Percentiles rank a stretch among this genome's conserved stretches.
These are phyloP conservation scores for Madurella fahalii DNA, from an alignment of 2,329 filamentous ascomycete genomes.

Conservation along the genomic window DNA sequence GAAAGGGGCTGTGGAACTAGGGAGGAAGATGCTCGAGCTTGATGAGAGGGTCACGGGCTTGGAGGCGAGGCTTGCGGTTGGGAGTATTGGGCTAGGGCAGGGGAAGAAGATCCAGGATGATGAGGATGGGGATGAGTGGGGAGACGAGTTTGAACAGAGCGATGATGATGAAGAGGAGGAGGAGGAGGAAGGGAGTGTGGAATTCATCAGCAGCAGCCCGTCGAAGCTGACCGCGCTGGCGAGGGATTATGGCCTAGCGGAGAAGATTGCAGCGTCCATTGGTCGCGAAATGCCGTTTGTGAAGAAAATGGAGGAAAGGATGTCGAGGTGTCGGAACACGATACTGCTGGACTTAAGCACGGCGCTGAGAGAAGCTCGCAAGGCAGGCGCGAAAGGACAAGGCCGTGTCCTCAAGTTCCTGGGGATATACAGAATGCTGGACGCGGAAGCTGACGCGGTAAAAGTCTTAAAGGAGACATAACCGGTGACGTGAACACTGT, in stretches of 20 bases:
- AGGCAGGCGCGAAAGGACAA: conserved; percentile 41
- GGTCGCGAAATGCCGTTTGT: conserved; percentile 48
- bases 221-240: conserved; percentile 44
- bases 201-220: conserved; percentile 44
- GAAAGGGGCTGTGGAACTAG: conserved; percentile 57
- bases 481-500: no score
- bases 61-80: conserved; percentile 60
- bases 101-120: conserved; percentile 26
- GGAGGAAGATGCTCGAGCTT: conserved; percentile 61
- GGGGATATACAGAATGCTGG: conserved; percentile 49
- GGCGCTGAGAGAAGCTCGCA: conserved; percentile 42
- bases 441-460: conserved; percentile 50
- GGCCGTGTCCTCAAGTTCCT: conserved; percentile 48
- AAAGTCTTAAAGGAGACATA: conserved; percentile 43
- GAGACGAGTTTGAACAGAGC: conserved; percentile 28
- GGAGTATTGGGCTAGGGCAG: conserved; percentile 24
- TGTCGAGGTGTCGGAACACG: conserved; percentile 52
- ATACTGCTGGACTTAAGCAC: conserved; percentile 53
- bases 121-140: conserved; percentile 28
- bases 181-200: conserved; percentile 29
- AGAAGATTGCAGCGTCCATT: conserved; percentile 40
- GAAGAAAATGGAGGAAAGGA: conserved; percentile 48
- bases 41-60: conserved; percentile 59
- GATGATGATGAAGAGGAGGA: conserved; percentile 32
- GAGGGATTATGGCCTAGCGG: conserved; percentile 42